Evolutionary conservation across 2,329 filamentous ascomycete species (phyloP), one percentile per base, ranked within the genome.

Genomic region (Elsinoe australis): DNA sequence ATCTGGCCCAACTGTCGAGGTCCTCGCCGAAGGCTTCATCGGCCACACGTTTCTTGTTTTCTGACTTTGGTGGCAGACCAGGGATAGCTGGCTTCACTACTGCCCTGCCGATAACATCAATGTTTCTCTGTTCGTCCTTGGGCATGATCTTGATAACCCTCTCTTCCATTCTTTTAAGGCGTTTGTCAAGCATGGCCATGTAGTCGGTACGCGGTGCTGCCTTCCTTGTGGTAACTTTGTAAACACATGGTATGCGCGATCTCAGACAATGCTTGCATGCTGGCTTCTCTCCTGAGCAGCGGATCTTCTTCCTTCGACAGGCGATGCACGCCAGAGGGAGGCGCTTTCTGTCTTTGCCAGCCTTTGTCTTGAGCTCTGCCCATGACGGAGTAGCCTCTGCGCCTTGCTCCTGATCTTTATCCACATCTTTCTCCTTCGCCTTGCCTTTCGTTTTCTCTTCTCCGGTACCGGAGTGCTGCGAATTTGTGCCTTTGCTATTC

Each of bases 101-200:
- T 8, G 89, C 89, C 50, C 92, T 76, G 4, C 83, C 83, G 29
- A 94, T 82, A 5, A 75, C 72, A 6, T 76, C 71, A 51, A 83
- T 73, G 19, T 79, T 71, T 33, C 84, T 81, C 53, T 86, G 76
- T 54, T 94, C 88, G 33, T 87, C 78, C 61, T 90, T 94, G 0
- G 92, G 90, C 21, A 96, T 84, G 51, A 90, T 83, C 64, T 95
- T 95, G 68, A 96, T 94, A 53, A 96, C 92, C 49, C 90, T 83
- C 60, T 96, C 90, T 66, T 98, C 92, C 92, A 96, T 96, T 50
- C 90, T 77, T 71, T 94, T 95, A 56, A 96, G 67, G 47, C 92
- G 79, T 68, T 95, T 95, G 68, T 96, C 92, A 58, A 96, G 71
- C 88, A 96, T 96, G 33, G 89, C 88, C 92, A 96, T 96, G 66